Evolutionary conservation across 2,329 filamentous ascomycete species (phyloP).

Genomic region (Phialophora chinensis): DNA sequence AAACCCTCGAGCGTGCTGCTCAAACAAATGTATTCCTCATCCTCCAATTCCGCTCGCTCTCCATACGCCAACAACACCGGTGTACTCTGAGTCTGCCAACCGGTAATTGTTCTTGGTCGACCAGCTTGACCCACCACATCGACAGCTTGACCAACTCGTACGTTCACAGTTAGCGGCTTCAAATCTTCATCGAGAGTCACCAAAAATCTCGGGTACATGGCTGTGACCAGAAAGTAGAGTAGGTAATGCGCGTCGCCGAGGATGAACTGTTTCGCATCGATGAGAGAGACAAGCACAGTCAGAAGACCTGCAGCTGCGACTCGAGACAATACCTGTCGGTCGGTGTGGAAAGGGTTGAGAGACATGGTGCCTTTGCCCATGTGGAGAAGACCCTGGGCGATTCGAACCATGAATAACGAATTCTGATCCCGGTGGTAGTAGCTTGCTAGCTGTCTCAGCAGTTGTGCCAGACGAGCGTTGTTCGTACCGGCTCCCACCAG

Average conservation of each 20-base stretch:
- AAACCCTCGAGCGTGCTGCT: slow-evolving; percentile 91
- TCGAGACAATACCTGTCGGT: slow-evolving; percentile 90
- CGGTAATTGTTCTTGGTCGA: slow-evolving; percentile 97
- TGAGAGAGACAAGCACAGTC: slow-evolving; percentile 88
- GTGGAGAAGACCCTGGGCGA: slow-evolving; percentile 94
- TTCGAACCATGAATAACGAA: slow-evolving; percentile 97
- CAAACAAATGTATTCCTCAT: slow-evolving; percentile 94
- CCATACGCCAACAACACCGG: slow-evolving; percentile 93
- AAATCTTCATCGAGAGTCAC: slow-evolving; percentile 95
- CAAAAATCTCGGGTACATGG: slow-evolving; percentile 96
- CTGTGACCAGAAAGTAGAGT: slow-evolving; percentile 94
- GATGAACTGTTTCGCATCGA: slow-evolving; percentile 89
- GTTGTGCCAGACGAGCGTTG: slow-evolving; percentile 93
- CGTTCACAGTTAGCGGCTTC: slow-evolving; percentile 91
- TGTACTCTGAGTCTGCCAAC: slow-evolving; percentile 99
- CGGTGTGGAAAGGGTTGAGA: slow-evolving; percentile 98
- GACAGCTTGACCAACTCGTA: slow-evolving; percentile 95
- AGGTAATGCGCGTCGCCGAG: slow-evolving; percentile 82
- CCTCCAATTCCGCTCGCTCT: slow-evolving; percentile 93
- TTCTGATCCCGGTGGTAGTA: slow-evolving; percentile 98
- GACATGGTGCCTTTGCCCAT: slow-evolving; percentile 99
- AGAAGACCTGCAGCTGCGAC: slow-evolving; percentile 89
- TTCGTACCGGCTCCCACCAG: slow-evolving; percentile 95
- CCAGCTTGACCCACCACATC: slow-evolving; percentile 97
- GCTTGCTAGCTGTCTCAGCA: slow-evolving; percentile 90